Base-by-base conservation (phyloP, 306 rosid genomes). In the Casuarina cunninghamiana region DNA sequence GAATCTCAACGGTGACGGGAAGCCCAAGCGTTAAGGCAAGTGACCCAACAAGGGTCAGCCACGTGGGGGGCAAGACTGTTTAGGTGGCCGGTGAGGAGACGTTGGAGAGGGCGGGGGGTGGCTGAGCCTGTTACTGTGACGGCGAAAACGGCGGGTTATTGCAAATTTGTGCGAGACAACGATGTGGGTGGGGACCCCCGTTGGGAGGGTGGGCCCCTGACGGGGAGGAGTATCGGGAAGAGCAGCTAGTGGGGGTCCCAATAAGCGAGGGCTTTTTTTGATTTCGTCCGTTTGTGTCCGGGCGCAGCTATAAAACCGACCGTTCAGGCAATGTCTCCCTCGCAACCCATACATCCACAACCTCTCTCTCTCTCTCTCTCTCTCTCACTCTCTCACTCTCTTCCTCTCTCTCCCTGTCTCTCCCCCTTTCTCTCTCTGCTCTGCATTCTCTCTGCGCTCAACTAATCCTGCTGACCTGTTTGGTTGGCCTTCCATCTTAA, bases 231-330 rank as follows among this genome's bases (percentile, higher is more conserved):
- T 85, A 78, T 83, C 74, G 77, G 84, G 69, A 77, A 13, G 61
- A 53, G 49, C 37, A 32, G 60, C 54, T 44, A n/a, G 53, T 13
- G 3, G 57, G 69, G 84, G 93, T 85, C 46, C 91, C 90, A 21
- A 46, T 81, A 26, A 57, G 12, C 17, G 74, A 78, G 79, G 69
- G 61, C 77, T 81, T 83, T 61, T 67, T 61, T 1, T 45, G 51
- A n/a, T 72, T 73, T 74, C 76, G 77, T 83, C 81, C 73, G 80
- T 74, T 80, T 71, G 80, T 66, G 79, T 71, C 82, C 32, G 75
- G 77, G 48, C 12, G 35, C 82, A 75, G 67, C 88, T 91, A 94
- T 94, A 91, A 90, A 91, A 85, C 19, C 79, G 55, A 85, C 76
- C 84, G 43, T 73, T 65, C 58, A 15, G 80, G 26, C 78, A 42